Evolutionary conservation across 768 basidiomycete genomes (phyloP), one percentile per base, ranked within the genome.

Genomic region (Sporobolomyces roseus): DNA sequence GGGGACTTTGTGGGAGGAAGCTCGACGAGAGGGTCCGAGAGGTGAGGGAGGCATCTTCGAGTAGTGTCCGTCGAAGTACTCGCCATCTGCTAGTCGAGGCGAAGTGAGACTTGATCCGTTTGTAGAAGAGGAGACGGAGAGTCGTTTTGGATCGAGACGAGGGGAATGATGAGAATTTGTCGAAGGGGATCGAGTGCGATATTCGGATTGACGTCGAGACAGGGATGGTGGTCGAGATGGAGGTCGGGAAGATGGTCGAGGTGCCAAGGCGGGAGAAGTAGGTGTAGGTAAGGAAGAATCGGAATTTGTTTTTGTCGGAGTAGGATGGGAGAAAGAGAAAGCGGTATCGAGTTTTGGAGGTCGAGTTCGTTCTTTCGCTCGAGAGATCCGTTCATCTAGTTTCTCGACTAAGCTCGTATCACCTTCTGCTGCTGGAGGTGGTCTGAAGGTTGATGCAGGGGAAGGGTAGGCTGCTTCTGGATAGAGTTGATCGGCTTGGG

Each of bases 291-390:
- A 21, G 7, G 12, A 48, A 19, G 30, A 25, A 21, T 6, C 4
- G 29, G 56, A 14, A 25, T 25, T 23, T 4, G 35, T 25, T 13
- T 54, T 35, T 12, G 41, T 16, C 29, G 43, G 10, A 6, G 5
- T 60, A 29, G 58, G 10, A 38, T 27, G 9, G 23, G 45, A 27
- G 16, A 23, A 3, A 5, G 43, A 27, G 16, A 23, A 3, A 5
- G 43, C 9, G 14, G 32, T 48, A 46, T 60, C 58, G 45, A 60
- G 45, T 38, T 60, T 60, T n/a, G n/a, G 56, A 19, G 41, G 43
- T 46, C 56, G 23, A 17, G n/a, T n/a, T 19, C 30, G 58, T 25
- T 50, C 61, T 25, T 62, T 52, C 23, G 49, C 36, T 7, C 38
- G 33, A 7, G 49, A 27, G n/a, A 62, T 51, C 2, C 49, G 36